These are phyloP conservation scores for Pezicula radicicola DNA, from an alignment of 2,329 filamentous ascomycete genomes.

Conservation along the genomic window DNA sequence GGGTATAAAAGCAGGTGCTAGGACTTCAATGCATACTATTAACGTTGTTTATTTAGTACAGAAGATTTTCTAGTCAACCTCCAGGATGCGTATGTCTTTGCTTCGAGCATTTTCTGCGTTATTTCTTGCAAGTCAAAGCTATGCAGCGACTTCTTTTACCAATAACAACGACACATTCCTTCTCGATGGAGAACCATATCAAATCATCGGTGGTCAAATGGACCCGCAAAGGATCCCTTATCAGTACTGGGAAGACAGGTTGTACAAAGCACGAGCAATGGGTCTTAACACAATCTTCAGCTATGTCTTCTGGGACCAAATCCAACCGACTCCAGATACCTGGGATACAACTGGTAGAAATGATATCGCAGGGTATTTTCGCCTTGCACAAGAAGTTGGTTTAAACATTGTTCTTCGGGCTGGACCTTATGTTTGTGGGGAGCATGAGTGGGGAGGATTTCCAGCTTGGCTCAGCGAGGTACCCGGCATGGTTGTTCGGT, in stretches of 20 bases:
- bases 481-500: constrained; percentile 35
- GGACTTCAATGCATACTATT: too few relatives aligned
- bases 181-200: constrained; percentile 35
- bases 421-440: constrained; percentile 46
- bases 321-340: constrained; percentile 37
- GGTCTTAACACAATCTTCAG: constrained; percentile 48
- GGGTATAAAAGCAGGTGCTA: too few relatives aligned
- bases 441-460: constrained; percentile 42
- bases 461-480: constrained; percentile 39
- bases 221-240: constrained; percentile 46
- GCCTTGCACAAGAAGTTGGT: constrained; percentile 41
- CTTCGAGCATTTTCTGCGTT: too few relatives aligned
- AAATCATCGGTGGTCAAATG: constrained; percentile 47
- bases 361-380: constrained; percentile 46
- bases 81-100: too few relatives aligned
- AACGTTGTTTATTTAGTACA: too few relatives aligned
- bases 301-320: constrained; percentile 48
- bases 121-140: background rate
- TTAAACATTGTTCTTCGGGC: constrained; percentile 44
- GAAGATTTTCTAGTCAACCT: too few relatives aligned
- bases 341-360: constrained; percentile 39
- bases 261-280: constrained; percentile 42
- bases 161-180: constrained; percentile 37
- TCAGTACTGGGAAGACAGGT: constrained; percentile 43
- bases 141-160: constrained; percentile 28